Base-by-base conservation (phyloP, 2,329 filamentous ascomycete species). In the Arthrobotrys pseudoclavata region DNA sequence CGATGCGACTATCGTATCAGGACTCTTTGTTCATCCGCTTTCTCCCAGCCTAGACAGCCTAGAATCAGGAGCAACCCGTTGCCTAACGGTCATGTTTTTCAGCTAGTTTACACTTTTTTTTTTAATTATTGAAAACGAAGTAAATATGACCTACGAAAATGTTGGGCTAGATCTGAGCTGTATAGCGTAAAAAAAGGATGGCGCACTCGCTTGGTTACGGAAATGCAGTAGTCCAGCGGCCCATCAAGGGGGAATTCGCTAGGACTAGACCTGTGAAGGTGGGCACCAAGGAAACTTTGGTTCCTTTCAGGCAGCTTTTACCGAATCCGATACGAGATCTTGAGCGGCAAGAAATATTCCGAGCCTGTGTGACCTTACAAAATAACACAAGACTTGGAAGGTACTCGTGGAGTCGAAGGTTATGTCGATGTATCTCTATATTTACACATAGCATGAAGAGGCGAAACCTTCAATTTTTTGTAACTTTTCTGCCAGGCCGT, bases 171-270 rank as follows among this genome's bases (percentile, higher is more conserved):
- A 42, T 24, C 55, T n/a, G 18, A 60, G 18, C 12, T 15, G n/a
- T 45, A 24, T 22, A 26, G 37, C 57, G 22, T 31, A 62, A 62
- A 47, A 50, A 52, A 37, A 34, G 37, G 40, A 60, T 69, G 50
- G 62, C 62, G 62, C 47, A 26, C 20, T 66, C 62, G 62, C 31
- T 66, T 66, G 12, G 52, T 47, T n/a, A 57, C 64, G 64, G 64
- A 69, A 69, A 57, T 57, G 64, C 50, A 45, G 50, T 29, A 45
- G 15, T 45, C 50, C 37, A 31, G 50, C 50, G 40, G 50, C 53
- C 55, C 55, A 42, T 42, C 55, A 60, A 60, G 55, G 55, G 47
- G 50, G 48, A 55, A 31, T 60, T 55, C 26, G 37, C 31, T 18
- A 29, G 64, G 50, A 45, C 20, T 20, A 55, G 40, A 15, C 37